Evolutionary conservation across 2,329 filamentous ascomycete genomes (phyloP).

Genomic region (Cordyceps pruinosa): DNA sequence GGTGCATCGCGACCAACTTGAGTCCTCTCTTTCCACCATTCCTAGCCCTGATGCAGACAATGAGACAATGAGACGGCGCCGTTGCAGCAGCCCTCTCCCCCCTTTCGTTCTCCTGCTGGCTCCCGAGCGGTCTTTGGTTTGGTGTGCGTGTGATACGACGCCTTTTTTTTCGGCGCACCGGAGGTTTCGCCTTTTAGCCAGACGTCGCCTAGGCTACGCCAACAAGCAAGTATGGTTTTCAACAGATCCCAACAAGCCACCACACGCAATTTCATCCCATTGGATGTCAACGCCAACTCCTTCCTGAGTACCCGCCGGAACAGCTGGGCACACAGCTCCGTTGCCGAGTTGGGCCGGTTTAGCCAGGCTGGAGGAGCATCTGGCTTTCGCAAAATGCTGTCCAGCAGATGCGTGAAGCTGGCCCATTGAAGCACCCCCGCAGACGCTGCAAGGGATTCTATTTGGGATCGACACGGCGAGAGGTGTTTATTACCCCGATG

Average conservation of each 20-base stretch:
- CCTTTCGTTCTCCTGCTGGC: not conserved
- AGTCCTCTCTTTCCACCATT: too few species aligned
- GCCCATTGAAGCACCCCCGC: too few species aligned
- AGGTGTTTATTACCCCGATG: too few species aligned
- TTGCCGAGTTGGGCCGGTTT: too few species aligned
- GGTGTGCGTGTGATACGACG: not conserved
- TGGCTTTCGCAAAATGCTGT: too few species aligned
- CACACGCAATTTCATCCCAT: not conserved
- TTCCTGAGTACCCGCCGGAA: not conserved
- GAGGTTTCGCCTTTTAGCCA: conserved; percentile 3
- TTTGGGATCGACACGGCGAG: too few species aligned
- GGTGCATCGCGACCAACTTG: too few species aligned
- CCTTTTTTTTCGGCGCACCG: not conserved
- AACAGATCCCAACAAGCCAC: not conserved
- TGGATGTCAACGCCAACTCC: not conserved
- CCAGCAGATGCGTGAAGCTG: not conserved
- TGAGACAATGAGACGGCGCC: not conserved
- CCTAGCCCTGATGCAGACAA: not conserved
- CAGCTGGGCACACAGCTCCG: too few species aligned
- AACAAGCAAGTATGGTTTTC: not conserved
- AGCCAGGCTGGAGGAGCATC: too few species aligned
- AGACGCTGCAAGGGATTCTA: too few species aligned
- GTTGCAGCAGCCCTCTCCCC: not conserved
- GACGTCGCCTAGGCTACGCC: not conserved
- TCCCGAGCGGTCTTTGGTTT: not conserved